Evolutionary conservation across 2,329 filamentous ascomycete species (phyloP).

Genomic region (Trichoderma sp.): DNA sequence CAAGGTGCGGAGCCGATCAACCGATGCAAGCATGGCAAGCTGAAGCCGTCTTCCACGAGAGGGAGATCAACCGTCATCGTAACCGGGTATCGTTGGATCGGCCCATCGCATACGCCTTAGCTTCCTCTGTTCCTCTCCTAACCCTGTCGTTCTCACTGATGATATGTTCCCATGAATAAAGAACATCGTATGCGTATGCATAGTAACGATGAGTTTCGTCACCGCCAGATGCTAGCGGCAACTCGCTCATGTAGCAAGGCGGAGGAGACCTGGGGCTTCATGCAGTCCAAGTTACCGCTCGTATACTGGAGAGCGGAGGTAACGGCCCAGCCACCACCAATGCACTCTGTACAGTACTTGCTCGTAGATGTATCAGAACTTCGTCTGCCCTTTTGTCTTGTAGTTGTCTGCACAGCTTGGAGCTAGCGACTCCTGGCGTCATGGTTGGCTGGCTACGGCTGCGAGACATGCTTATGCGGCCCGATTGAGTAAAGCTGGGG

Average conservation of each 20-base stretch:
- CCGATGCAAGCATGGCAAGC: constrained; percentile 1
- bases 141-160: not conserved
- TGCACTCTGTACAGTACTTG: not conserved
- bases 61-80: not conserved
- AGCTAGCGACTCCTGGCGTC: not conserved
- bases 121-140: not conserved
- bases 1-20: not conserved
- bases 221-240: constrained; percentile 13
- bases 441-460: constrained; percentile 13
- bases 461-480: constrained; percentile 22
- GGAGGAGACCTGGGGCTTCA: not conserved
- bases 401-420: not conserved
- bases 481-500: constrained; percentile 4
- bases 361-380: not conserved
- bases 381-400: not conserved
- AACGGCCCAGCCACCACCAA: not conserved
- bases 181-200: not conserved
- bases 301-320: not conserved
- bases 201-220: not conserved
- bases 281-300: not conserved
- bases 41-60: not conserved
- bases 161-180: not conserved
- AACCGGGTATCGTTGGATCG: not conserved
- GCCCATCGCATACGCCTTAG: not conserved
- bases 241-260: not conserved